Evolutionary conservation across 495 filamentous ascomycete species (phyloP), one percentile per base, ranked within the genome.

Genomic region (Xylaria grammica): DNA sequence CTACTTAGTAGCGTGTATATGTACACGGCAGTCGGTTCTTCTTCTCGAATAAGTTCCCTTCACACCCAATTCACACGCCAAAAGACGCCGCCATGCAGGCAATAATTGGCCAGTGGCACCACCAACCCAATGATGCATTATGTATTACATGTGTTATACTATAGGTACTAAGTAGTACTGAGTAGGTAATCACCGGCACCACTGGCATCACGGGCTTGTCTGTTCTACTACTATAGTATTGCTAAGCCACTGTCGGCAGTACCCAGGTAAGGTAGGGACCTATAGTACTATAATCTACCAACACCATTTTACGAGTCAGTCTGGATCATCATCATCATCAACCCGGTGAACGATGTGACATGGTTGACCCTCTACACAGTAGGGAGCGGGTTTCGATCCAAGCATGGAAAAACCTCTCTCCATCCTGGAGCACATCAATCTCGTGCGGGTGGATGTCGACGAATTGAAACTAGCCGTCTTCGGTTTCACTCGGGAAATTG

Each of bases 401-500:
- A n/a, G n/a, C n/a, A n/a, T n/a, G n/a, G n/a, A n/a, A n/a, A n/a
- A n/a, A n/a, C n/a, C n/a, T n/a, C n/a, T n/a, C n/a, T n/a, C n/a
- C 40, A 42, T 42, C 40, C 40, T 17, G 40, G 40, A 42, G 40
- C 13, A 42, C 40, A 42, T 42, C 40, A 42, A 42, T n/a, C n/a
- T n/a, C 34, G 5, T 48, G 19, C 45, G 22, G 4, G 19, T 48
- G 4, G 20, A 22, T 48, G 45, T 34, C 22, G 15, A 27, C 7
- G n/a, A 50, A 24, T 45, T 26, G 44, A 64, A 44, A 64, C 52
- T 30, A 48, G 20, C 45, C 44, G 32, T 63, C 26, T 29, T 17
- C 53, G 49, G 52, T 58, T 53, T 64, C 61, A 63, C 51, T 46
- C 52, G 52, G 56, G 62, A 58, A 17, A 64, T 64, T 64, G n/a